A percentile compares a stretch with the other conserved stretches of the same genome.
Evolutionary conservation across 768 basidiomycete species (phyloP).

Genomic region (Trametopsis cervina): DNA sequence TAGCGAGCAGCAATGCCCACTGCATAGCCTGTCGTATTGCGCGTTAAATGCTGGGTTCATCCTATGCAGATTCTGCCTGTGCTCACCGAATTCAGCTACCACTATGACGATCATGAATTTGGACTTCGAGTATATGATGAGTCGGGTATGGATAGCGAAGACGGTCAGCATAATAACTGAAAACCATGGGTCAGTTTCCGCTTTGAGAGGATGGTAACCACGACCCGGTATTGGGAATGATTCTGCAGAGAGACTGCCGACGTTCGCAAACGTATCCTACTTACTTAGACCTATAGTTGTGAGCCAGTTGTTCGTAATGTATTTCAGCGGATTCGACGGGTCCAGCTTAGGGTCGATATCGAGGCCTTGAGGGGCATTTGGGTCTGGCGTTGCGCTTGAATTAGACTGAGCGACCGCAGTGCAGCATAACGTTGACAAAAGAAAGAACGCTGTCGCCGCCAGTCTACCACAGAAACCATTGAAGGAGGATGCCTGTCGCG

Average conservation of each 20-base stretch:
- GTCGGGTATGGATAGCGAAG: constrained; percentile 38
- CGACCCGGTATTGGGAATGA: background rate
- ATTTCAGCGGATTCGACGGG: constrained; percentile 11
- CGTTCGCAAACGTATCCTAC: constrained; percentile 1
- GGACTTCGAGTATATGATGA: constrained; percentile 37
- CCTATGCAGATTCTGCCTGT: background rate
- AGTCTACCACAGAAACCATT: no score
- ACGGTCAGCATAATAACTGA: constrained; percentile 17
- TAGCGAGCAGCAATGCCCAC: constrained; percentile 52
- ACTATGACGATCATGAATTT: constrained; percentile 57
- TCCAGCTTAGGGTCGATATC: constrained; percentile 9
- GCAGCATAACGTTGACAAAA: no score
- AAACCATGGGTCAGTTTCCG: no score
- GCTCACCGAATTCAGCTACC: constrained; percentile 47
- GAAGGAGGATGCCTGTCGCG: no score
- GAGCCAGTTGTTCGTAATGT: constrained; percentile 9
- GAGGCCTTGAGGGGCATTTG: no score
- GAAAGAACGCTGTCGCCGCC: no score
- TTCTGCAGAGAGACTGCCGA: background rate
- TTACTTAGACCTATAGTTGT: constrained; percentile 12
- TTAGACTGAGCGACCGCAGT: no score
- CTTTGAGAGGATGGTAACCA: no score
- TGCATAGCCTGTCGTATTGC: constrained; percentile 38
- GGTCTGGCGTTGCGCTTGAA: no score
- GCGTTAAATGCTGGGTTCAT: background rate